Evolutionary conservation across 2,329 filamentous ascomycete species (phyloP).

Genomic region (Fusarium avenaceum): DNA sequence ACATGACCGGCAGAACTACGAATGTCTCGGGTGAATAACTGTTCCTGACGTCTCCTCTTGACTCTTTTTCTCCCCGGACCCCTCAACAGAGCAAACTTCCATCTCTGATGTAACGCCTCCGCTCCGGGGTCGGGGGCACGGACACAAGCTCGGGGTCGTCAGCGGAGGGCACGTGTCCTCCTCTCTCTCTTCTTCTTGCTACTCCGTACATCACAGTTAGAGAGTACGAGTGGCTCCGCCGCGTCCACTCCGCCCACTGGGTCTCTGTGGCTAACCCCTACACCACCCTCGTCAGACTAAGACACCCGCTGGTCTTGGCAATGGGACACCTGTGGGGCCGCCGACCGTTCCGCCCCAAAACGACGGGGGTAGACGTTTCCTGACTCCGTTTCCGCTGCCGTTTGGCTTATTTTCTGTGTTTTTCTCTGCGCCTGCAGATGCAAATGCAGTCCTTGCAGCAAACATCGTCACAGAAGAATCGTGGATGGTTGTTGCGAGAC

Average conservation of each 20-base stretch:
- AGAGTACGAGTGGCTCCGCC: constrained; percentile 34
- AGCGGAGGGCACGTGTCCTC: constrained; percentile 43
- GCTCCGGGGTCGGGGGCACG: constrained; percentile 23
- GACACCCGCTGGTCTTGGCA: constrained; percentile 35
- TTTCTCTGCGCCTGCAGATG: constrained; percentile 21
- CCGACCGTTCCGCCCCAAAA: constrained; percentile 36
- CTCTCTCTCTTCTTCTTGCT: background rate
- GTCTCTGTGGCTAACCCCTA: constrained; percentile 15
- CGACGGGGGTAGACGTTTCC: constrained; percentile 7
- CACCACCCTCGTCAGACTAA: constrained; percentile 14
- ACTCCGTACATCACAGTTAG: background rate
- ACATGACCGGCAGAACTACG: constrained; percentile 10
- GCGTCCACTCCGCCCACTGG: constrained; percentile 29
- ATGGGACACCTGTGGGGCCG: constrained; percentile 35
- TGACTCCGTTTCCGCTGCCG: constrained; percentile 28
- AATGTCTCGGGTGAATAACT: background rate
- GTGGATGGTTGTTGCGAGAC: constrained; percentile 23
- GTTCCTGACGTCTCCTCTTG: constrained; percentile 1
- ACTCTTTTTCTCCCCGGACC: background rate
- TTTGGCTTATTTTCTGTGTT: constrained; percentile 1
- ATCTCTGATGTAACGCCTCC: constrained; percentile 23
- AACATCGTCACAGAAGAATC: constrained; percentile 29
- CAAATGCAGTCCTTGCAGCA: constrained; percentile 14
- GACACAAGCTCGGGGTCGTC: constrained; percentile 5
- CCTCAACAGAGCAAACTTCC: constrained; percentile 9